Percentiles rank a stretch among this genome's conserved stretches.
Conservation (phyloP, 2,329 filamentous ascomycete species). For the Curvularia lunata region DNA sequence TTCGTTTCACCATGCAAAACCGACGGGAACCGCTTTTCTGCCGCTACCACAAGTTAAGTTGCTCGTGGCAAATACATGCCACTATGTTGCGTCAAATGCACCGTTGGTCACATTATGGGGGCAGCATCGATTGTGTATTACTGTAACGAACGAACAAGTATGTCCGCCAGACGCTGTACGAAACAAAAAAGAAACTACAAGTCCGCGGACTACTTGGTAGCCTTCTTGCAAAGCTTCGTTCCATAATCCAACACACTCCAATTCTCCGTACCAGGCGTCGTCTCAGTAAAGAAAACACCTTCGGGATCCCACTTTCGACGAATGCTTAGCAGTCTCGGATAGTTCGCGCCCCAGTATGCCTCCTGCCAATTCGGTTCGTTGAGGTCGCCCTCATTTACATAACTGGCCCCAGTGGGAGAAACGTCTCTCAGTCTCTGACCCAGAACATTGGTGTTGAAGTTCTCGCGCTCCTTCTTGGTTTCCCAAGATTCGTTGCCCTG, state of each 20-base stretch:
- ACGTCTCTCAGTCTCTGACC: conserved; percentile 41
- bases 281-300: conserved; percentile 45
- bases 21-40: not conserved
- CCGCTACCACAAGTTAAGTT: not conserved
- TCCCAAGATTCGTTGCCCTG: conserved; percentile 41
- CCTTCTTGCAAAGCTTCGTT: conserved; percentile 44
- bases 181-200: not conserved
- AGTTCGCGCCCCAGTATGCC: conserved; percentile 47
- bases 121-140: not conserved
- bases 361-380: conserved; percentile 48
- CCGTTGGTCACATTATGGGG: not conserved
- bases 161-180: not conserved
- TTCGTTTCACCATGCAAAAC: conserved; percentile 11
- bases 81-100: not conserved
- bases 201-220: conserved; percentile 1
- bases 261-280: conserved; percentile 45
- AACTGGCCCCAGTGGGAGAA: conserved; percentile 40
- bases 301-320: conserved; percentile 45
- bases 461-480: conserved; percentile 35
- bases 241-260: conserved; percentile 45
- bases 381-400: conserved; percentile 48
- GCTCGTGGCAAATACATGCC: not conserved
- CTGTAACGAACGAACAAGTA: not conserved
- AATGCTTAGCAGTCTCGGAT: conserved; percentile 37
- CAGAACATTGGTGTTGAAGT: conserved; percentile 40